phyloP scores from a whole-genome alignment of 352 stramenopile species.

The Globisporangium iwayamae region DNA sequence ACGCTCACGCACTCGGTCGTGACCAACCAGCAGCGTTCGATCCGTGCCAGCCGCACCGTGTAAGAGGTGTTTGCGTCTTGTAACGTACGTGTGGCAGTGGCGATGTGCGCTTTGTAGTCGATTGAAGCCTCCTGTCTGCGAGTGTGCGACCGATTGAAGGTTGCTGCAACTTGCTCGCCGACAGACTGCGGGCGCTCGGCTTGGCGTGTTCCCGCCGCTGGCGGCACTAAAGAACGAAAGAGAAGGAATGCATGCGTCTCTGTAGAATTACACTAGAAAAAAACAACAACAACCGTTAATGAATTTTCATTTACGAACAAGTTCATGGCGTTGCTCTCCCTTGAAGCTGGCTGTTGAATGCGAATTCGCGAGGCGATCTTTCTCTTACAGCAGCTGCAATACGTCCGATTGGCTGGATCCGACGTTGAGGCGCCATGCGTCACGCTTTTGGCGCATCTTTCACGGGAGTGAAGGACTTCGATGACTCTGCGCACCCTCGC shows the following conservation, averaged over 20 bases:
- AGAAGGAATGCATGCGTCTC: conserved; percentile 17
- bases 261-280: conserved; percentile 34
- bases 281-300: conserved; percentile 13
- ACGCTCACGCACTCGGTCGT: conserved; percentile 58
- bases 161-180: conserved; percentile 1
- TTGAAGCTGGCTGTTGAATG: neutral
- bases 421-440: too few species aligned
- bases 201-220: neutral
- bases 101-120: neutral
- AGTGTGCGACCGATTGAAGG: conserved; percentile 19
- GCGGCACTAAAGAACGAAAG: neutral
- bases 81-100: neutral
- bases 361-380: neutral
- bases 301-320: conserved; percentile 12
- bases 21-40: conserved; percentile 57
- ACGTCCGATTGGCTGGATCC: too few species aligned
- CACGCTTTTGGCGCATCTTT: too few species aligned
- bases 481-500: neutral
- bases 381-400: neutral
- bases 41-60: conserved; percentile 61
- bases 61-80: conserved; percentile 20
- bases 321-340: neutral
- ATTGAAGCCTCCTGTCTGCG: neutral
- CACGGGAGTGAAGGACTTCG: too few species aligned
- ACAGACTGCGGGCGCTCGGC: conserved; percentile 2